Base-by-base conservation (phyloP, 768 basidiomycete species). In the Phanerodontia chrysosporium region DNA sequence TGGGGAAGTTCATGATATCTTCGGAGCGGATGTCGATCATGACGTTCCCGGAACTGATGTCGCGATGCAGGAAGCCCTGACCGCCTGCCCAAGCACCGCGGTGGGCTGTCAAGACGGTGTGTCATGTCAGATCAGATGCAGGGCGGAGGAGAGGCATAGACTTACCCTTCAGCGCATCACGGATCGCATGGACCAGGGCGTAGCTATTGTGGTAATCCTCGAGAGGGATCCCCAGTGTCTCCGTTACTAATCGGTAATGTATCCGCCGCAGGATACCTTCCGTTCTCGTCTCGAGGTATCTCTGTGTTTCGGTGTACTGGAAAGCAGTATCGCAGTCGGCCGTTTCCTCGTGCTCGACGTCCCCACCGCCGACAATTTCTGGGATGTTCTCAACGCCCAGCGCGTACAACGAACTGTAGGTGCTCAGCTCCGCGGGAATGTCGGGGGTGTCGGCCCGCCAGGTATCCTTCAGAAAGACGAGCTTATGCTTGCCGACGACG, bases 41-140 rank as follows among this genome's bases (percentile, higher is more conserved):
- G 35, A 60, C 55, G 35, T 60, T 60, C 21, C 29, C 42, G 27
- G 22, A 29, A 35, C 59, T 60, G 27, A 60, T 39, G 46, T 60
- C 59, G 35, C 59, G 59, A 36, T 60, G 59, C 10, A 60, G 28
- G 25, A 60, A 39, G 32, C 32, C 32, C 46, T 51, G 7, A 2
- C 53, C 59, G n/a, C 49, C 44, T 18, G 21, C 45, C 44, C 46
- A 60, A 14, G 59, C 59, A 10, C 32, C 45, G 10, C 27, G 7
- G 32, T 60, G 59, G 10, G 52, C 59, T 39, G 44, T 58, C 30
- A 44, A 28, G 25, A 9, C 24, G 52, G 27, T 13, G 12, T 24
- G 42, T 8, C 25, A n/a, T 13, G 18, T 14, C 16, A 57, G 25
- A 29, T 21, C 6, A n/a, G 10, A 45, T 44, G 14, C 25, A 21